Evolutionary conservation across 208 protist species (phyloP).

Genomic region (Leishmania turanica): DNA sequence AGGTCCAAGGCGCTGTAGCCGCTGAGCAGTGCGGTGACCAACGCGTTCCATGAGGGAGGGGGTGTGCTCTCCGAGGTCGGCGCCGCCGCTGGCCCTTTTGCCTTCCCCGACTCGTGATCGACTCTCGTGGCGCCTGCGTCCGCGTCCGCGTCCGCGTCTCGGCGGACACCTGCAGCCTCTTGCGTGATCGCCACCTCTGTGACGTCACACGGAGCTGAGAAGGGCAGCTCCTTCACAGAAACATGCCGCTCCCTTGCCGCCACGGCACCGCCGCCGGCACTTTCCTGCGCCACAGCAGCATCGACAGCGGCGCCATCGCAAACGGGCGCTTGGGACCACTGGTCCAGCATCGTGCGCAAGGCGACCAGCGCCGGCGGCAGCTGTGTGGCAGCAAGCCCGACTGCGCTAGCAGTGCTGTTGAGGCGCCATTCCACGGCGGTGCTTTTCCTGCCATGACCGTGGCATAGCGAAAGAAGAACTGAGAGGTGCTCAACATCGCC

Average conservation of each 20-base stretch:
- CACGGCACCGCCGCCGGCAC: neutral
- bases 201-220: neutral
- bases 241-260: neutral
- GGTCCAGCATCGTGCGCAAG: conserved; percentile 6
- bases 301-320: neutral
- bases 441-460: neutral
- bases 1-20: conserved; percentile 22
- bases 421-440: neutral
- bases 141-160: neutral
- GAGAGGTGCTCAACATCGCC: neutral
- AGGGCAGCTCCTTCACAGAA: neutral
- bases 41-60: conserved; percentile 15
- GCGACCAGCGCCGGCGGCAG: conserved; percentile 10
- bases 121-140: neutral
- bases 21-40: neutral
- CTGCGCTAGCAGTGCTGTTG: neutral
- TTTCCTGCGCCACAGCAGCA: neutral
- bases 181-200: neutral
- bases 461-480: conserved; percentile 4
- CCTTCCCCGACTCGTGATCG: neutral
- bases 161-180: neutral
- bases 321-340: neutral
- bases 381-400: neutral
- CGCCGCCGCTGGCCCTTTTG: neutral
- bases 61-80: neutral